Base-by-base conservation (phyloP, 129 eudicot species). In the Lonicera japonica region DNA sequence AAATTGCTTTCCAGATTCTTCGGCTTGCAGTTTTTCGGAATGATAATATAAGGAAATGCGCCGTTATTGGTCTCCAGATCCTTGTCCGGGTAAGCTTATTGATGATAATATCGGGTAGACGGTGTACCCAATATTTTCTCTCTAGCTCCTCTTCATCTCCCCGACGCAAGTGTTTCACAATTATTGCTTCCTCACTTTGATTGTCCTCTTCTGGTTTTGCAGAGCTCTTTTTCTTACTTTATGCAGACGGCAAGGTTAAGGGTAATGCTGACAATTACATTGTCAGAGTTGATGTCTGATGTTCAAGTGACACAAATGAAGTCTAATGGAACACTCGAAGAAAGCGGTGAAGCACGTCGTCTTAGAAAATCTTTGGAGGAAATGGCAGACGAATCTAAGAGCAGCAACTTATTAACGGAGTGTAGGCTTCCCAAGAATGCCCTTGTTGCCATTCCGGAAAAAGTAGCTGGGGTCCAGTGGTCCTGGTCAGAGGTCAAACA, bases 211-310 rank as follows among this genome's bases (percentile, higher is more conserved):
- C 48, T 25, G 36, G n/a, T 45, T 73, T 60, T 62, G 77, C 85
- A 92, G 98, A 85, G 99, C 60, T 94, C 96, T 46, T 94, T 94
- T 82, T 88, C 92, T 38, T 74, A 86, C 82, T 94, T 78, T 23
- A 79, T 70, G 34, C 95, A 88, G 77, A 88, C 95, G 40, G 89
- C 89, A 73, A 82, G 99, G 79, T 74, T 94, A 66, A 80, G 96
- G 72, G 99, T 85, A 19, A 84, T 94, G 89, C 82, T 94, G 66
- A 94, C 99, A 8, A 94, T 94, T 64, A 94, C 99, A 34, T 71
- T 94, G 63, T 94, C 99, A 21, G 99, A 94, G 79, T 68, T 94
- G 75, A 87, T 94, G 99, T 94, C 99, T 58, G 99, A 94, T 75
- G 95, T 94, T 21, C 99, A 85, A 80, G 95, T 88, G 60, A 94